Conservation (phyloP, 2,329 filamentous ascomycete genomes). For the Aureobasidium sp. region DNA sequence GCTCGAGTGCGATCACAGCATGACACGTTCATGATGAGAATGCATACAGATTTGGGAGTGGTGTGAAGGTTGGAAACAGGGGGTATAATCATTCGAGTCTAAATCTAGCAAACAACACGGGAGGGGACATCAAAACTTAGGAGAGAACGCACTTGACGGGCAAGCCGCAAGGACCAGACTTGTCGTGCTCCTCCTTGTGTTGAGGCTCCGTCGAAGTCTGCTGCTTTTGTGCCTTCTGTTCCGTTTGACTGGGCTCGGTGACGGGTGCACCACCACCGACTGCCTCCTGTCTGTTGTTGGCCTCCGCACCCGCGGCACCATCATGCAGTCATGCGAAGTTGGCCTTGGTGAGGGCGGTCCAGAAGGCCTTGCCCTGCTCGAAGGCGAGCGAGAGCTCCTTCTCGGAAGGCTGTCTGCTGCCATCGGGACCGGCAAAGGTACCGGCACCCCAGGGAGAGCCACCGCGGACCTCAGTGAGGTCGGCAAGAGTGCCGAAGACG, state of each 20-base stretch:
- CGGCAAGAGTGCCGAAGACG: constrained; percentile 61
- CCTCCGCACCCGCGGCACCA: constrained; percentile 30
- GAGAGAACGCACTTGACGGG: constrained; percentile 67
- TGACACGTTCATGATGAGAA: not conserved
- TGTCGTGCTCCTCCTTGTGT: constrained; percentile 40
- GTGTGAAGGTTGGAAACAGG: not conserved
- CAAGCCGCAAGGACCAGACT: constrained; percentile 68
- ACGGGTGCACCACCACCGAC: constrained; percentile 19
- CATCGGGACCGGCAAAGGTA: constrained; percentile 71
- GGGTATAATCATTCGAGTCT: constrained; percentile 11
- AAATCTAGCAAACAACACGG: constrained; percentile 5
- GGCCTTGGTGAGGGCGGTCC: constrained; percentile 57
- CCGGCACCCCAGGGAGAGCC: constrained; percentile 90
- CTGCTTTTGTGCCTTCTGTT: constrained; percentile 19
- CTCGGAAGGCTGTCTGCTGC: constrained; percentile 69
- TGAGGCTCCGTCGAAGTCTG: constrained; percentile 27
- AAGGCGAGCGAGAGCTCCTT: constrained; percentile 74
- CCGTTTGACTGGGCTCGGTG: constrained; percentile 14
- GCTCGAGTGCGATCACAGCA: not conserved
- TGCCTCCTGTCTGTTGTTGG: constrained; percentile 19
- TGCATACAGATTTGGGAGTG: not conserved
- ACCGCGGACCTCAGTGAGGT: constrained; percentile 74
- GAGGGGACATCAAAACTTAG: constrained; percentile 31
- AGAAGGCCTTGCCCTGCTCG: constrained; percentile 81
- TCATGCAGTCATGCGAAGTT: constrained; percentile 75